Base-by-base conservation (phyloP, 2,329 filamentous ascomycete species). In the Septoria petroselini region DNA sequence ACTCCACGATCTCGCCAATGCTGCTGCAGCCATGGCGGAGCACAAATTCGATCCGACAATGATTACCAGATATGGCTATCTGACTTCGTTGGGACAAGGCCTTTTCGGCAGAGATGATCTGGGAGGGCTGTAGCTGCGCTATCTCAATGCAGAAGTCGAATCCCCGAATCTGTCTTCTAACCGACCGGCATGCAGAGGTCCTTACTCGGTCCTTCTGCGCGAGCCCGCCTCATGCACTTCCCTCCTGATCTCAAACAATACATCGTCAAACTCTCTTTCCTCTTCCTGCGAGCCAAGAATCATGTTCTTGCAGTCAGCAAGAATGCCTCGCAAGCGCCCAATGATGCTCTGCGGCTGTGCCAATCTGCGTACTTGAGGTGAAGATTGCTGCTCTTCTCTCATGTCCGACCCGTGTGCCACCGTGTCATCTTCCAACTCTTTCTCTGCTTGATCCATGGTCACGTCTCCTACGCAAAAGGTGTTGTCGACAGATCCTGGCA, bases 241-340 rank as follows among this genome's bases (percentile, higher is more conserved):
- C 55, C 80, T 77, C 67, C 86, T 84, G 57, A 91, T 81, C 66
- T 91, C 85, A 73, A 91, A 88, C 64, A 93, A 76, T 60, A 88
- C 72, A 64, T 91, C 85, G 63, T 93, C 88, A 58, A 93, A 76
- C 64, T 84, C 77, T 52, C 83, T 77, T 45, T 89, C 80, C 42
- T 89, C 80, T 53, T 88, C 82, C 8, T 79, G 74, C 8, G 80
- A 76, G 12, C 81, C 81, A 34, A 94, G 69, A 12, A 78, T 73
- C 17, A 82, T 74, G 21, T 70, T 71, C 46, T 76, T 78, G 50
- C 90, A 73, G 55, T 82, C 76, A 15, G 75, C 73, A 18, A 93
- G 68, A 0, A 85, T 73, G 15, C 70, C 72, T 54, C 71, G 75
- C 35, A 85, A 74, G 30, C 76, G 72, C 52, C 67, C 68, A 53